A percentile compares a stretch with the other conserved stretches of the same genome.
These are phyloP conservation scores for Phalaenopsis equestris DNA, from an alignment of 106 monocot genomes.

Conservation along the genomic window DNA sequence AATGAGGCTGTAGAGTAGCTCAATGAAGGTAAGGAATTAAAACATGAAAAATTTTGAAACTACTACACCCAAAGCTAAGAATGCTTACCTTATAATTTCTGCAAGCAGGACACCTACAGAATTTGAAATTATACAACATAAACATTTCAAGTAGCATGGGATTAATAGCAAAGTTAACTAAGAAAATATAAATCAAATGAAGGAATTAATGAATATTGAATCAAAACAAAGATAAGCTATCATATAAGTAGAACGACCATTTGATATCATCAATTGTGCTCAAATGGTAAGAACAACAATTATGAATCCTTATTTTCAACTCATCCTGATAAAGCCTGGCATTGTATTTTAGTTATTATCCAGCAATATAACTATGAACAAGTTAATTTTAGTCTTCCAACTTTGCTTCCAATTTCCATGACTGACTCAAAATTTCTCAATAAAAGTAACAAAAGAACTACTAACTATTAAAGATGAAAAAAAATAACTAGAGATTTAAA, in stretches of 20 bases:
- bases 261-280: not conserved
- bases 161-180: not conserved
- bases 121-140: not conserved
- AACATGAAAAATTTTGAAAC: not conserved
- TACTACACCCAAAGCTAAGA: slow-evolving; percentile 4
- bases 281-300: not conserved
- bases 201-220: slow-evolving; percentile 1
- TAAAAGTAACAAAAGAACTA: not conserved
- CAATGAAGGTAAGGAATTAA: slow-evolving; percentile 2
- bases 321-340: not conserved
- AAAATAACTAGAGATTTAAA: not conserved
- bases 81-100: slow-evolving; percentile 94
- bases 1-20: slow-evolving; percentile 68
- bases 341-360: not conserved
- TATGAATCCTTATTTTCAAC: not conserved
- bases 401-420: not conserved
- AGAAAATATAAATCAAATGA: not conserved
- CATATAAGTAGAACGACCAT: not conserved
- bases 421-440: not conserved
- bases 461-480: not conserved
- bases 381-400: not conserved
- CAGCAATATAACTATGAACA: not conserved
- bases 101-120: slow-evolving; percentile 89
- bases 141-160: not conserved
- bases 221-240: not conserved